A percentile compares a stretch with the other conserved stretches of the same genome.
These are phyloP conservation scores for Neoscytalidium dimidiatum DNA, from an alignment of 2,329 filamentous ascomycete genomes.

Conservation along the genomic window DNA sequence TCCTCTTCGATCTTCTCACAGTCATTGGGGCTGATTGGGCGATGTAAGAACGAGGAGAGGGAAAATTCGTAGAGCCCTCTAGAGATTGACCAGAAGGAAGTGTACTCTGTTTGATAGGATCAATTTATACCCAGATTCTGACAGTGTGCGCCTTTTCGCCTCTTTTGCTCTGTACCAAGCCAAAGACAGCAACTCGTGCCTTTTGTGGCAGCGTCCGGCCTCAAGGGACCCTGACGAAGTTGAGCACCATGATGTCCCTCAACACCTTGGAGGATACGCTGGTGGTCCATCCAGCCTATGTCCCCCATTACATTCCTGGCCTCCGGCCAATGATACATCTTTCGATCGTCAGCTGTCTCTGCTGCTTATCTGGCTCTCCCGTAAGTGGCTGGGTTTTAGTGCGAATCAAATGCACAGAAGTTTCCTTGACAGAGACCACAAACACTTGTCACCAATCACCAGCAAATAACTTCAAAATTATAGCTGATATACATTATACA, in stretches of 20 bases:
- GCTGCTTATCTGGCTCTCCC: neutral
- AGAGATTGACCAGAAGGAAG: neutral
- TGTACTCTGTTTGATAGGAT: neutral
- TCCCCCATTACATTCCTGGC: too few species aligned
- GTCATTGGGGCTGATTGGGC: neutral
- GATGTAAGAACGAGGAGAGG: neutral
- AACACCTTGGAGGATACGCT: constrained; percentile 5
- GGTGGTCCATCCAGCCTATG: neutral
- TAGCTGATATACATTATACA: too few species aligned
- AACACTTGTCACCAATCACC: too few species aligned
- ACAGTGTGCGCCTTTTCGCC: neutral
- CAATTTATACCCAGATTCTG: neutral
- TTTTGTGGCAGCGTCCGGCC: neutral
- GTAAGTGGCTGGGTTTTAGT: neutral
- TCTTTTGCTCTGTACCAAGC: neutral
- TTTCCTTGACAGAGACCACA: too few species aligned
- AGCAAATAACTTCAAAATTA: too few species aligned
- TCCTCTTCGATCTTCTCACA: neutral
- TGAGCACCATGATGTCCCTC: constrained; percentile 13
- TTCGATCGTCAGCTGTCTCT: neutral
- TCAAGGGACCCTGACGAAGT: neutral
- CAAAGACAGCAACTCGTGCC: neutral
- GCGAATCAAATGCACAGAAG: too few species aligned
- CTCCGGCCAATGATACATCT: neutral
- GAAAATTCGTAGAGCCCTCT: neutral